Base-by-base conservation (phyloP, 1,284 basidiomycete species). In the Pyrrhoderma lamaoense region DNA sequence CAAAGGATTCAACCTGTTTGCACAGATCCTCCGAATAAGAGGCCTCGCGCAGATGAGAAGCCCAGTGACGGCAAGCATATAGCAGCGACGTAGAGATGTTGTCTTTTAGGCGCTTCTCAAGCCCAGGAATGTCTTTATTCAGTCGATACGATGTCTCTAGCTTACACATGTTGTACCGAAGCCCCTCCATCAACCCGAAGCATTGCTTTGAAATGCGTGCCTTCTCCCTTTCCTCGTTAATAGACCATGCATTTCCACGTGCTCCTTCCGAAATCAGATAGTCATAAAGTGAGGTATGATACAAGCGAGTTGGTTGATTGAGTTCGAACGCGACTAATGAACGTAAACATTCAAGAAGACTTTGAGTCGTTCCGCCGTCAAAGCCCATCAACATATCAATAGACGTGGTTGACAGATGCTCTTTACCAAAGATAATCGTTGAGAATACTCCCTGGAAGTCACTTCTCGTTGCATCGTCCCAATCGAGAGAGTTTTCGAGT, bases 81-180 rank as follows among this genome's bases (percentile, higher is more conserved):
- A 22, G 36, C 8, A 50, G 40, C 11, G 40, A 19, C 3, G 23
- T 21, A 11, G 22, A 37, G 21, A 42, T 44, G 4, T 22, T 34
- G 14, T 45, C 13, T 22, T 34, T n/a, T 13, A 50, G 18, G 3
- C 48, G 48, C n/a, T 44, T 39, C n/a, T 45, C 14, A 9, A 50
- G 39, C 3, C 38, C 19, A 14, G 22, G 8, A n/a, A 50, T 18
- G 4, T 50, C 25, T 13, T 34, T 31, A n/a, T 50, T 50, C 11
- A 14, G 16, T 8, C 8, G 3, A 27, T 7, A 42, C 22, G 39
- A 50, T 18, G 38, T 67, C 71, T 19, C 71, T 73, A 2, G 76
- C 82, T 60, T 81, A 78, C 9, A 75, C 75, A 22, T 71, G 76
- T 54, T 82, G 82, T 62, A 82, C 75, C 59, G 67, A 74, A 8